phyloP scores from a whole-genome alignment of 2,329 filamentous ascomycete species.

The Phaeosphaeria sp. region DNA sequence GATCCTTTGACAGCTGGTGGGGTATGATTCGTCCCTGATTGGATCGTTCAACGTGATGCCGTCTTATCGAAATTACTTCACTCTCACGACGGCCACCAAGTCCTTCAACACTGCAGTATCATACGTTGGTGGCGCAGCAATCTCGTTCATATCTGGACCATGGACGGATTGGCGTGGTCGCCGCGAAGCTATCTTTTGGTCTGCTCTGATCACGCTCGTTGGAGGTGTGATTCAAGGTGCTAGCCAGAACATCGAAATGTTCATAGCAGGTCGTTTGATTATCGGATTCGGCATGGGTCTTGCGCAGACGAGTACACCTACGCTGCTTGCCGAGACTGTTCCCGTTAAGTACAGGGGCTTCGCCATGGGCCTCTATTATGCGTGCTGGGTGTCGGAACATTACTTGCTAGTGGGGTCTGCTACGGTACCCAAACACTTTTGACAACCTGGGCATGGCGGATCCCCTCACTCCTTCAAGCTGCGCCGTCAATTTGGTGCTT shows the following conservation, averaged over 20 bases:
- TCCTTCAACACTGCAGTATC: slow-evolving; percentile 56
- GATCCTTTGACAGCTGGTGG: slow-evolving; percentile 22
- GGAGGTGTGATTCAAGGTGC: slow-evolving; percentile 58
- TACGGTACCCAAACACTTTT: slow-evolving; percentile 51
- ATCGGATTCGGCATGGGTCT: slow-evolving; percentile 67
- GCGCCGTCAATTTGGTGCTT: slow-evolving; percentile 54
- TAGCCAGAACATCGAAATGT: slow-evolving; percentile 54
- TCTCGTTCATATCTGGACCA: slow-evolving; percentile 48
- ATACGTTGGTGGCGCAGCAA: slow-evolving; percentile 49
- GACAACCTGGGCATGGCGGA: slow-evolving; percentile 60
- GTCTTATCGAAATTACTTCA: slow-evolving; percentile 51
- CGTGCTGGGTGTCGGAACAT: slow-evolving; percentile 57
- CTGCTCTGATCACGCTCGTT: slow-evolving; percentile 58
- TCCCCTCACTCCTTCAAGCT: slow-evolving; percentile 60
- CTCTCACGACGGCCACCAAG: slow-evolving; percentile 49
- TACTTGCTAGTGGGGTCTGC: slow-evolving; percentile 59
- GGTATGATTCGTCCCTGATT: slow-evolving; percentile 56
- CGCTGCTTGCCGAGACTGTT: slow-evolving; percentile 65
- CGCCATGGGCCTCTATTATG: slow-evolving; percentile 63
- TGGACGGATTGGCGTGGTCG: slow-evolving; percentile 48
- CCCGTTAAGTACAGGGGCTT: slow-evolving; percentile 66
- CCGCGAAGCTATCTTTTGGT: slow-evolving; percentile 58
- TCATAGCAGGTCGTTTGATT: slow-evolving; percentile 65
- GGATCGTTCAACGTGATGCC: slow-evolving; percentile 53
- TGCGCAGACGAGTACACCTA: slow-evolving; percentile 62